phyloP scores from a whole-genome alignment of 2,329 filamentous ascomycete species.

The Aaosphaeria arxii region DNA sequence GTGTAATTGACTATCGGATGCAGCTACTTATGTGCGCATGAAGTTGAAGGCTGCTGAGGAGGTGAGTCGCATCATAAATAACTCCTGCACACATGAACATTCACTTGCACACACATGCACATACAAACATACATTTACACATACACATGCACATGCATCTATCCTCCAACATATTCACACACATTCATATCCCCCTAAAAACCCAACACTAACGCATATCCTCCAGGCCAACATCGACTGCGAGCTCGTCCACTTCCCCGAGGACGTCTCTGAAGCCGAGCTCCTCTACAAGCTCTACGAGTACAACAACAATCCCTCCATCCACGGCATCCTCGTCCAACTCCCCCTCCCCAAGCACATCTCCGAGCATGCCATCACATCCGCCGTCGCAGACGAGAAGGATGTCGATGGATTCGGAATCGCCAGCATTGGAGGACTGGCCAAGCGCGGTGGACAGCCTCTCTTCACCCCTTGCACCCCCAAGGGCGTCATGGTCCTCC shows the following conservation, averaged over 20 bases:
- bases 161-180: not conserved
- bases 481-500: slow-evolving; percentile 91
- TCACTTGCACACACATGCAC: not conserved
- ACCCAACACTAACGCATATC: not conserved
- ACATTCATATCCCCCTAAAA: not conserved
- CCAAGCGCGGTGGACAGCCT: slow-evolving; percentile 88
- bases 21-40: slow-evolving; percentile 98
- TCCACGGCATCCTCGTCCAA: slow-evolving; percentile 94
- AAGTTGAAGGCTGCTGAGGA: slow-evolving; percentile 96
- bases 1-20: slow-evolving; percentile 25
- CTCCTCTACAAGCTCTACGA: slow-evolving; percentile 76
- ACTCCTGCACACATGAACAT: slow-evolving; percentile 9
- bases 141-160: not conserved
- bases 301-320: slow-evolving; percentile 80
- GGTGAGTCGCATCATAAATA: slow-evolving; percentile 45
- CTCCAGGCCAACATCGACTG: slow-evolving; percentile 83
- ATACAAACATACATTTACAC: slow-evolving; percentile 10
- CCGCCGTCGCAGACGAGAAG: slow-evolving; percentile 87
- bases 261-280: slow-evolving; percentile 78
- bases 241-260: slow-evolving; percentile 79
- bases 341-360: slow-evolving; percentile 85
- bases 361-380: slow-evolving; percentile 86
- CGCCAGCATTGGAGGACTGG: slow-evolving; percentile 91
- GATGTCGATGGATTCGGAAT: slow-evolving; percentile 97
- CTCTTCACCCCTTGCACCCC: slow-evolving; percentile 94